Percentiles rank a stretch among this genome's conserved stretches.
Evolutionary conservation across 1,284 basidiomycete species (phyloP).

Genomic region (Phellopilus nigrolimitatus): DNA sequence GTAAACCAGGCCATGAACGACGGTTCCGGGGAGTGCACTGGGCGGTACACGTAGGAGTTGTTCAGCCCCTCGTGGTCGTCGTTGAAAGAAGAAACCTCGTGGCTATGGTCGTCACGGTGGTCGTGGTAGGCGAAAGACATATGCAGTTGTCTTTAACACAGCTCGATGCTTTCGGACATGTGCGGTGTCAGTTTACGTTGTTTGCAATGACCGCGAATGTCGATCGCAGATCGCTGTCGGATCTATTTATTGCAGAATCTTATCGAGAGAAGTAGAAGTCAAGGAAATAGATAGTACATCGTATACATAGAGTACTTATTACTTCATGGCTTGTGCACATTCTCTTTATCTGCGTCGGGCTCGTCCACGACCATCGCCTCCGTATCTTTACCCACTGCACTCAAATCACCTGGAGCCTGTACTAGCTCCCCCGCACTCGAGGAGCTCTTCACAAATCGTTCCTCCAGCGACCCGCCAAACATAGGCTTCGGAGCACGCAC

Average conservation of each 20-base stretch:
- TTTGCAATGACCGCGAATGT: no score
- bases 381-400: constrained; percentile 23
- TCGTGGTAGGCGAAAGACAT: neutral
- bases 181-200: neutral
- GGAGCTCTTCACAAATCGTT: constrained; percentile 56
- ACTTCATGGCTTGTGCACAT: constrained; percentile 25
- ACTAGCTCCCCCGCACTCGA: constrained; percentile 13
- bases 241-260: neutral
- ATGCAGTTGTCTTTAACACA: neutral
- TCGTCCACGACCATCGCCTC: constrained; percentile 46
- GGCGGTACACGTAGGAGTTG: no score
- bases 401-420: constrained; percentile 20
- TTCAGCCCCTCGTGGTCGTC: no score
- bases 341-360: constrained; percentile 53
- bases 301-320: neutral
- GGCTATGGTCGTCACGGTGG: neutral
- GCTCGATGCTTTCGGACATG: neutral
- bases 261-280: neutral
- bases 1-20: constrained; percentile 16
- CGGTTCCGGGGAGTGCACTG: neutral
- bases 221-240: neutral
- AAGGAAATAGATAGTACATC: no score
- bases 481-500: constrained; percentile 35
- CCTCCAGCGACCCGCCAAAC: constrained; percentile 48
- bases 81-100: no score